A percentile compares a stretch with the other conserved stretches of the same genome.
Conservation (phyloP, 2,329 filamentous ascomycete genomes). For the Fusarium tjaetaba region DNA sequence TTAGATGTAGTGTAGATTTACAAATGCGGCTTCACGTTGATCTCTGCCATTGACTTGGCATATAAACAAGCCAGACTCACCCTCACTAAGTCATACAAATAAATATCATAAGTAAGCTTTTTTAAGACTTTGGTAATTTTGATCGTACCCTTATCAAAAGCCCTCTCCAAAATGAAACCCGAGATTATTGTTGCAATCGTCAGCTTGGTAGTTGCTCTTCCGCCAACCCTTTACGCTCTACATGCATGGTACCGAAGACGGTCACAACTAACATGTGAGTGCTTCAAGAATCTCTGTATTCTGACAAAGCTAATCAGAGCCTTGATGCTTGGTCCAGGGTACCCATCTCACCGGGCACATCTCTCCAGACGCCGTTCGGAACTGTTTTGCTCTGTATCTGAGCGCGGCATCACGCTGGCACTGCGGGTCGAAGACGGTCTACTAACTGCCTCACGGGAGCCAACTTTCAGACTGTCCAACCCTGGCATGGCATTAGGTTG, state of each 20-base stretch:
- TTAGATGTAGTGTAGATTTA: too few species aligned
- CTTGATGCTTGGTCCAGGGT: neutral
- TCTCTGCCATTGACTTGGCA: neutral
- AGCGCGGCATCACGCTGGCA: neutral
- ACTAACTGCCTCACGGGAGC: fast-evolving
- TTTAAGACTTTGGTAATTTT: too few species aligned
- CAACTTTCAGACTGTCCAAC: fast-evolving
- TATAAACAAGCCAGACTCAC: neutral
- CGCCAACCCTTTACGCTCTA: fast-evolving
- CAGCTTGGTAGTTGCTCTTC: neutral
- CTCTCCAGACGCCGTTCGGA: fast-evolving
- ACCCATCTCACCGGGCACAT: neutral
- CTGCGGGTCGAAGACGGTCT: fast-evolving
- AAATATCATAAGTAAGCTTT: too few species aligned
- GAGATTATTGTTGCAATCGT: neutral
- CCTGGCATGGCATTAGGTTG: fast-evolving
- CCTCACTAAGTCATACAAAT: fast-evolving
- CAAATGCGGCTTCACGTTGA: too few species aligned
- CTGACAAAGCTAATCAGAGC: fast-evolving
- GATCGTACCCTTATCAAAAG: too few species aligned
- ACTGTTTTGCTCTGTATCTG: neutral
- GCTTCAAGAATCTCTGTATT: fast-evolving
- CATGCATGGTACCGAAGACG: neutral
- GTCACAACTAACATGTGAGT: fast-evolving
- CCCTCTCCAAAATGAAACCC: neutral